These are phyloP conservation scores for Eragrostis tef DNA, from an alignment of 202 grass and related monocot species.

Conservation along the genomic window DNA sequence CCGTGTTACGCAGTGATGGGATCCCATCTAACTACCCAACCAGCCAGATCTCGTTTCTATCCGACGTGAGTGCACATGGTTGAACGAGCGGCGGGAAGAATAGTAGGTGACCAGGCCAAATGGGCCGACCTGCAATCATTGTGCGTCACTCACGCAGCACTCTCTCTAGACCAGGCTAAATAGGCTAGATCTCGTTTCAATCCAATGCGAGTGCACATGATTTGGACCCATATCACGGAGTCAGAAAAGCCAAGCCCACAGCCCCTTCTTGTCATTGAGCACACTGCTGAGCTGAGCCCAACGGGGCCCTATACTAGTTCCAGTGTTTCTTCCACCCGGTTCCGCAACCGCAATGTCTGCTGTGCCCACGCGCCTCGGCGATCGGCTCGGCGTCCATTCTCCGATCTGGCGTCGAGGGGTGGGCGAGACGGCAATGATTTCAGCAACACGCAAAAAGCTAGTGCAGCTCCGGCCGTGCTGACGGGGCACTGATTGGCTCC, in stretches of 20 bases:
- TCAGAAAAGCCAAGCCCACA: not conserved
- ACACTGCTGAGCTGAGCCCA: not conserved
- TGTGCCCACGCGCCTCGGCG: not conserved
- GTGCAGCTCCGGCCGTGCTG: not conserved
- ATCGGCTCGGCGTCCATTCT: not conserved
- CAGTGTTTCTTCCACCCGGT: not conserved
- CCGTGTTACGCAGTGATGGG: not conserved
- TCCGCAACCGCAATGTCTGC: not conserved
- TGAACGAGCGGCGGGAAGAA: not conserved
- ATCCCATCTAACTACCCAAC: not conserved
- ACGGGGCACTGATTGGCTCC: conserved; percentile 2
- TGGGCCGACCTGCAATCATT: not conserved
- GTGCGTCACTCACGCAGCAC: not conserved
- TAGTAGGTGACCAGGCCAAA: not conserved
- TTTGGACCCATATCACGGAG: not conserved
- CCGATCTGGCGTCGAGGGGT: not conserved
- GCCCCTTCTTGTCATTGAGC: not conserved
- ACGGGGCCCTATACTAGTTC: not conserved
- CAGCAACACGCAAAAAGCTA: not conserved
- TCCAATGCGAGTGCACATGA: too few species aligned
- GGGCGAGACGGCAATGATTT: not conserved
- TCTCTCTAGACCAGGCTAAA: not conserved
- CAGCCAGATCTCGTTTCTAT: not conserved
- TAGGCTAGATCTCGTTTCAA: too few species aligned
- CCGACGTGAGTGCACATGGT: not conserved